Base-by-base conservation (phyloP, 148 eudicot genomes). In the Vaccinium corymbosum region DNA sequence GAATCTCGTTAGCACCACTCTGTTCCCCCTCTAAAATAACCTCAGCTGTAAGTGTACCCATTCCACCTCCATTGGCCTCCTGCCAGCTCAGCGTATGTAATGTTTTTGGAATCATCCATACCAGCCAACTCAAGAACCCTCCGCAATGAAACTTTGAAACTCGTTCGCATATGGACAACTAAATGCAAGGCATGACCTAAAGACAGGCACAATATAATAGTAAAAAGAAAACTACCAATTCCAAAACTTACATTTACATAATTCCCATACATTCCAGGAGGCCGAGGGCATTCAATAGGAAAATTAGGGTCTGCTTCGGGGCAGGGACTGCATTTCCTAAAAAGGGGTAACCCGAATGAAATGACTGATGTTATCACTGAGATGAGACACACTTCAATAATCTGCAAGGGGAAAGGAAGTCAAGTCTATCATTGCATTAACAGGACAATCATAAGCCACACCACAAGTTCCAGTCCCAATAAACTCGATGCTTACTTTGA, bases 231-330 rank as follows among this genome's bases (percentile, higher is more conserved):
- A 82, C 52, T 5, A 83, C 3, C 62, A 29, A 56, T 2, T 81
- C 51, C 25, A 68, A 59, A 72, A 57, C 99, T 89, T 90, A 97
- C 99, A 89, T 94, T 94, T 46, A 97, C 99, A 87, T 97, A 97
- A 88, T 97, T 97, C 82, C 99, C 99, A 74, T 92, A 97, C 95
- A 93, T 91, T 83, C 99, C 99, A 50, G 99, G 99, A 17, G 95
- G 95, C 76, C 93, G 94, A 62, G 99, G 99, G 81, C 99, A 97
- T 81, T 90, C 98, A 89, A 91, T 89, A 79, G 90, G 87, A 80
- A 91, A 86, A 87, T 66, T 72, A 57, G 87, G 86, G 87, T 93
- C 98, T 48, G 93, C 82, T 87, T 89, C 95, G 61, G 99, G 99
- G 83, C 99, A 97, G 10, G 98, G 91, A 81, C 91, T 94, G 86